These are phyloP conservation scores for Floccularia luteovirens DNA, from an alignment of 768 basidiomycete species.

Conservation along the genomic window DNA sequence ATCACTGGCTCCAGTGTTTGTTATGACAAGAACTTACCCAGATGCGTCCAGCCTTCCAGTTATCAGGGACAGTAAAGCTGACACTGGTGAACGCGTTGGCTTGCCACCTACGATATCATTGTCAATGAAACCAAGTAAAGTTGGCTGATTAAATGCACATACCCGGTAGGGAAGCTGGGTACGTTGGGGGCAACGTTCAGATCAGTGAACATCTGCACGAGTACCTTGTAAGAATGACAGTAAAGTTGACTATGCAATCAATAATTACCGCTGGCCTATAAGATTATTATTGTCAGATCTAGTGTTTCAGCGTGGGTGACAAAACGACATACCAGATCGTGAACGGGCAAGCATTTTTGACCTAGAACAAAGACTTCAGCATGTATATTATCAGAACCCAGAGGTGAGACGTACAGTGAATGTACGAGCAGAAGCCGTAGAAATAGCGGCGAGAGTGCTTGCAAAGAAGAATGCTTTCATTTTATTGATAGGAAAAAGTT, in stretches of 20 bases:
- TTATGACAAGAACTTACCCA: constrained; percentile 15
- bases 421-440: constrained; percentile 39
- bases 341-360: constrained; percentile 58
- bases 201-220: constrained; percentile 43
- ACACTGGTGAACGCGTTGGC: constrained; percentile 20
- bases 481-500: background rate
- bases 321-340: constrained; percentile 48
- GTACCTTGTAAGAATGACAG: background rate
- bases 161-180: constrained; percentile 34
- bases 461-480: constrained; percentile 22
- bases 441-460: constrained; percentile 18
- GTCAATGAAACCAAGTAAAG: background rate
- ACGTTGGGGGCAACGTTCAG: constrained; percentile 30
- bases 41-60: constrained; percentile 50
- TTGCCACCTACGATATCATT: constrained; percentile 17
- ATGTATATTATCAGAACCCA: background rate
- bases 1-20: background rate
- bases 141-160: constrained; percentile 4
- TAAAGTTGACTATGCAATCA: background rate
- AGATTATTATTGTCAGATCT: background rate
- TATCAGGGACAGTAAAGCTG: constrained; percentile 38
- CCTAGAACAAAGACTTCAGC: constrained; percentile 14
- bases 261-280: constrained; percentile 1
- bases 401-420: constrained; percentile 32
- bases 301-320: background rate